These are phyloP conservation scores for Skeletonema grethae DNA, from an alignment of 108 stramenopile genomes.

Conservation along the genomic window DNA sequence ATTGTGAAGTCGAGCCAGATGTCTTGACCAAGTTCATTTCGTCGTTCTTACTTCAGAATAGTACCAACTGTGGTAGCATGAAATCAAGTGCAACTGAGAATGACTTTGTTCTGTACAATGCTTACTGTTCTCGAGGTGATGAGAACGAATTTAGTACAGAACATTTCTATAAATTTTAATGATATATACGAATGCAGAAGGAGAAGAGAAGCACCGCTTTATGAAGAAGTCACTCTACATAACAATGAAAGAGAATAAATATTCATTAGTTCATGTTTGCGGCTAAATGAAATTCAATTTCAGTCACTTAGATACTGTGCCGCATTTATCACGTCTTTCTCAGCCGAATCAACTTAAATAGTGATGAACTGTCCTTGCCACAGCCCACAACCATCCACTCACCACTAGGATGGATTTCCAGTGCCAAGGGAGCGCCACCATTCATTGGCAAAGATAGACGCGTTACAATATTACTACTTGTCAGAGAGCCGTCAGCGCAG, in stretches of 20 bases:
- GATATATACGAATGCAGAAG: too few relatives aligned
- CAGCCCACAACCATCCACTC: slow-evolving; percentile 53
- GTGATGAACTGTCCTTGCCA: slow-evolving; percentile 13
- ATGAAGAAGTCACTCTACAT: too few relatives aligned
- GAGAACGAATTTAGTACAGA: background rate
- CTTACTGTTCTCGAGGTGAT: slow-evolving; percentile 6
- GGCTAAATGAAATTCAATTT: too few relatives aligned
- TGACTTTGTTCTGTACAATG: slow-evolving; percentile 19
- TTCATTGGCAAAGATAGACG: background rate
- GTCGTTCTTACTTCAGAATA: slow-evolving; percentile 5
- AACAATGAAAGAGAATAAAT: too few relatives aligned
- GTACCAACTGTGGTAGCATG: slow-evolving; percentile 7
- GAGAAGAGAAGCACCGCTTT: too few relatives aligned
- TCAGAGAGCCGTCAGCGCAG: background rate
- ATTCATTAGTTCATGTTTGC: too few relatives aligned
- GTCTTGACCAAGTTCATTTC: slow-evolving; percentile 12
- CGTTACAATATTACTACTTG: background rate
- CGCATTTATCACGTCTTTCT: background rate
- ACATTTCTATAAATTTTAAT: too few relatives aligned
- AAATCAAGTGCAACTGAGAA: background rate
- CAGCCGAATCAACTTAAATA: background rate
- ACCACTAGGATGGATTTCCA: slow-evolving; percentile 44
- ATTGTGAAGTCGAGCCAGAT: slow-evolving; percentile 11
- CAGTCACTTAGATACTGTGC: too few relatives aligned
- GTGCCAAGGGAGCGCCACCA: slow-evolving; percentile 19